Base-by-base conservation (phyloP, 1,284 basidiomycete species). In the Trichosporon ovoides region DNA sequence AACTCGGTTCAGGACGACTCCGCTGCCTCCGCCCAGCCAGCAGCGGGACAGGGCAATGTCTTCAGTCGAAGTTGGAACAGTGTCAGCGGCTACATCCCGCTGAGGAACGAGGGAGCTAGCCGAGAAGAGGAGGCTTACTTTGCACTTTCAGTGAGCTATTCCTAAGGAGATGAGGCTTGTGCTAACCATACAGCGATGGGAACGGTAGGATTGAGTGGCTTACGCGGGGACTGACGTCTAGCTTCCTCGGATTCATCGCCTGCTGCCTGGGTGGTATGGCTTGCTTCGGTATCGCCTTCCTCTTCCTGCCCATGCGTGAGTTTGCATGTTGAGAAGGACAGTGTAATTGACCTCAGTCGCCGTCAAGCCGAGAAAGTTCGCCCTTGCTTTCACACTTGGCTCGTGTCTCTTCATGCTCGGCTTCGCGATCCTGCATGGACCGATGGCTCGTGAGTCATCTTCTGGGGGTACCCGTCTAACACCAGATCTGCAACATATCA, bases 81-180 rank as follows among this genome's bases (percentile, higher is more conserved):
- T 16, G 70, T 83, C 19, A 80, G 79, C 10, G 80, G 79, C 18
- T 98, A 97, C 70, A 87, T 98, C 48, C 95, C 96, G 0, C 79
- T 98, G 58, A 82, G 92, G 22, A 90, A 88, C 6, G 84, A 76
- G 64, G 90, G 92, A 63, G 81, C 85, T 38, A 87, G 88, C 35
- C 93, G 93, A 72, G 95, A 98, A 76, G 95, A 98, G 69, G 93
- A 98, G 73, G 95, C 95, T 2, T 97, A 88, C 81, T 91, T 95
- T 77, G 91, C 93, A 34, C 78, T 97, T 53, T 91, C 88, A 87
- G 87, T 91, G 66, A 61, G 77, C 69, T 66, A 71, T 7, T 22
- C 35, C 38, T n/a, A n/a, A n/a, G 11, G 38, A 33, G 20, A 9
- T 3, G 13, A 5, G 1, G 2, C 22, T 31, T 9, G 9, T 20